phyloP scores from a whole-genome alignment of 2,329 filamentous ascomycete species.

The Albophoma yamanashiensis region DNA sequence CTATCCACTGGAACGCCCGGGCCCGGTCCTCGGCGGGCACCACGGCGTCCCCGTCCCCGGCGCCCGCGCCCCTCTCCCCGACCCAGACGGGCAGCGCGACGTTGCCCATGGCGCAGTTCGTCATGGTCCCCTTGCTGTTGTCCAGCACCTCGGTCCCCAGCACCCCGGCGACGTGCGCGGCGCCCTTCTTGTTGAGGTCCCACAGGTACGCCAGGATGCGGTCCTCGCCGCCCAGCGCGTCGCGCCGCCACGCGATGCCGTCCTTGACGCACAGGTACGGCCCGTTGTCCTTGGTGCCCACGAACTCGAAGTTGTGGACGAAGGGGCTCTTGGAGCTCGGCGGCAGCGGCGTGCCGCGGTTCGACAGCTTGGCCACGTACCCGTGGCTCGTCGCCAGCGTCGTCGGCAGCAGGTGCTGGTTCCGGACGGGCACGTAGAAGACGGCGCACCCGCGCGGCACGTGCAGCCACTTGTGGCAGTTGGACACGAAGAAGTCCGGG shows the following conservation, averaged over 20 bases:
- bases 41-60: conserved; percentile 15
- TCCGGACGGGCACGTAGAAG: conserved; percentile 65
- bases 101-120: conserved; percentile 61
- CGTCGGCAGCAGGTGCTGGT: conserved; percentile 64
- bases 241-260: conserved; percentile 58
- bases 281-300: conserved; percentile 63
- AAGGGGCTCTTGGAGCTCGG: conserved; percentile 44
- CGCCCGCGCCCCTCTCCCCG: conserved; percentile 11
- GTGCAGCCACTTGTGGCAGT: conserved; percentile 87
- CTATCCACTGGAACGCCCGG: conserved; percentile 46
- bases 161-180: conserved; percentile 44
- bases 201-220: conserved; percentile 54
- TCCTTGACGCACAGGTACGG: conserved; percentile 64
- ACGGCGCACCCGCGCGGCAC: conserved; percentile 71
- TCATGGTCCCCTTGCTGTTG: conserved; percentile 49
- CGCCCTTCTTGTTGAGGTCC: conserved; percentile 53
- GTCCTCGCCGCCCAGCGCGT: conserved; percentile 63
- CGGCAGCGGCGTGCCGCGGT: conserved; percentile 30
- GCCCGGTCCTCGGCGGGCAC: conserved; percentile 19
- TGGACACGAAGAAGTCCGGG: conserved; percentile 79
- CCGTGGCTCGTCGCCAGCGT: conserved; percentile 75
- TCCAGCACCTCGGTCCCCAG: conserved; percentile 66
- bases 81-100: conserved; percentile 56
- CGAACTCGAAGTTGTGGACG: conserved; percentile 62
- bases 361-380: conserved; percentile 40